Base-by-base conservation (phyloP, 768 basidiomycete genomes). In the Leccinum aurantiacum region DNA sequence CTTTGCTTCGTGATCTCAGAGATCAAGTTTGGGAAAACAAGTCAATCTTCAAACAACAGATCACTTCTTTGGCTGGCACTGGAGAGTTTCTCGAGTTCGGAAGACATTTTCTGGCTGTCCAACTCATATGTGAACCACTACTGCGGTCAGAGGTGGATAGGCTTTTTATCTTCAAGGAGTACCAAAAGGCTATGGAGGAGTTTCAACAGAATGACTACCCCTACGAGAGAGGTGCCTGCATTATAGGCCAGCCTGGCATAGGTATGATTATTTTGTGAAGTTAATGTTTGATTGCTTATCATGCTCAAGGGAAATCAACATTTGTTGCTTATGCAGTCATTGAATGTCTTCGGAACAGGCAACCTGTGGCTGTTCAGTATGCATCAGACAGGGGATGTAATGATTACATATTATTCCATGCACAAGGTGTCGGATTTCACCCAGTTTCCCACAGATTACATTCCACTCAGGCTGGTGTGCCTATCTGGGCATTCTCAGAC, bases 241-340 rank as follows among this genome's bases (percentile, higher is more conserved):
- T 50, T 17, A 50, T 10, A 15, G 27, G 49, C 10, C 49, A 50
- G 8, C 27, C 49, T 29, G 49, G 49, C 24, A 50, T 50, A 27
- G 49, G 27, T 29, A n/a, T 29, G 24, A 17, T 27, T 17, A 25
- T 25, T n/a, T 19, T 22, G 25, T 27, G 10, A 29, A 15, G 5
- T 50, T 5, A 11, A 14, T 22, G 11, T 14, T 13, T 11, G 6
- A 25, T 29, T 50, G 49, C 49, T 25, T 15, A 50, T 50, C 4
- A 11, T 15, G 15, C 14, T 13, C 8, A 11, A 29, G 49, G 49
- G 13, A 50, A 50, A 19, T 27, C 49, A 14, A 15, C 22, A 27
- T 57, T 57, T 17, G 31, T 57, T n/a, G 56, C 47, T 8, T 57
- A 57, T 50, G 47, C 48, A 14, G 35, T 50, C 6, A 19, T 50